phyloP scores from a whole-genome alignment of 805 yeast genomes.

The Nakazawaea sp. region DNA sequence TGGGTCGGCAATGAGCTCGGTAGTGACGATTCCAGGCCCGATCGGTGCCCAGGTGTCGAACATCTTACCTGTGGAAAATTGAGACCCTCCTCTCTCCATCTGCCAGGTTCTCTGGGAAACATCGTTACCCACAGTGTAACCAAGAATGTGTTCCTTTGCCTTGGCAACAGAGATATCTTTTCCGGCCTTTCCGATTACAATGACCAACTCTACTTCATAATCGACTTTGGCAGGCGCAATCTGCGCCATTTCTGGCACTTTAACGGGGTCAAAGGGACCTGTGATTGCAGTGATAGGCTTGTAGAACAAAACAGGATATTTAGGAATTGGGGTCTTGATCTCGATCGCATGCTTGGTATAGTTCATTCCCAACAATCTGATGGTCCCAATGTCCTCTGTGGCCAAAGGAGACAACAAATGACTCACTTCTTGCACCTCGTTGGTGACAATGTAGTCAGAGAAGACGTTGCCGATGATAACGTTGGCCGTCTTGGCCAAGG shows the following conservation, averaged over 20 bases:
- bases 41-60: constrained; percentile 53
- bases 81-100: constrained; percentile 43
- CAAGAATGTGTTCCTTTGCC: constrained; percentile 41
- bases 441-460: constrained; percentile 29
- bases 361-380: constrained; percentile 46
- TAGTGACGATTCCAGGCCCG: constrained; percentile 45
- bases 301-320: constrained; percentile 42
- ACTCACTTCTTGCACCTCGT: constrained; percentile 24
- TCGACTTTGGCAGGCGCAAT: constrained; percentile 30
- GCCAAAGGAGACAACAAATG: constrained; percentile 34
- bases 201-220: constrained; percentile 48
- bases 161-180: constrained; percentile 32
- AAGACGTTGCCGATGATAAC: constrained; percentile 42
- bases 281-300: constrained; percentile 40
- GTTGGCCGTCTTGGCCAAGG: constrained; percentile 31
- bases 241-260: constrained; percentile 33
- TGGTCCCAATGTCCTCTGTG: constrained; percentile 27
- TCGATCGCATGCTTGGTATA: constrained; percentile 37
- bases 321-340: constrained; percentile 33
- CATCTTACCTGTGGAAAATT: constrained; percentile 45
- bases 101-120: constrained; percentile 56
- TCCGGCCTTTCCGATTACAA: constrained; percentile 46
- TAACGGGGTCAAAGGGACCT: constrained; percentile 35
- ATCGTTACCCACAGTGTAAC: constrained; percentile 50
- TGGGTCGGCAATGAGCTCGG: constrained; percentile 20